Evolutionary conservation across 805 yeast species (phyloP).

Genomic region (Schwanniomyces polymorphus): DNA sequence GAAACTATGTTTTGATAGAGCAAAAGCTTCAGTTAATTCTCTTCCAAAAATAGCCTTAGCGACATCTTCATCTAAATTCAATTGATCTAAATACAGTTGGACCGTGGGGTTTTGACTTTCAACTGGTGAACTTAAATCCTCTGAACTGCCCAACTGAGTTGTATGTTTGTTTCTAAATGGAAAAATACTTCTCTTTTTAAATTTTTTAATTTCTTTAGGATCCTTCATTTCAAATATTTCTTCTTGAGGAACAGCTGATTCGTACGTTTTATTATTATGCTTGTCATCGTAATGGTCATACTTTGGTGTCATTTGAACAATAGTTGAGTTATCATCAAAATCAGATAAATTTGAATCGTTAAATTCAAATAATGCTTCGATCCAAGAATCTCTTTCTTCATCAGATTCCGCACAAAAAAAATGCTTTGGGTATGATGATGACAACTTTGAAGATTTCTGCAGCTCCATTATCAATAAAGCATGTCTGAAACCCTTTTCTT

Average conservation of each 20-base stretch:
- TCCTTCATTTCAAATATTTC: slow-evolving; percentile 2
- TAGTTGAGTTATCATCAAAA: not conserved
- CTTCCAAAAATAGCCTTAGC: slow-evolving; percentile 61
- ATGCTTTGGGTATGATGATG: slow-evolving; percentile 48
- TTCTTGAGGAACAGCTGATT: not conserved
- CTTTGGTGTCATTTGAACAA: slow-evolving; percentile 1
- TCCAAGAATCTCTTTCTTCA: slow-evolving; percentile 74
- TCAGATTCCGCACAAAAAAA: slow-evolving; percentile 79
- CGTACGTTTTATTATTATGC: slow-evolving; percentile 1
- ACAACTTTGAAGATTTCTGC: slow-evolving; percentile 31
- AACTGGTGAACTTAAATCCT: not conserved
- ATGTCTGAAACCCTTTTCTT: slow-evolving; percentile 54
- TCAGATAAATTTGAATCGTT: slow-evolving; percentile 14
- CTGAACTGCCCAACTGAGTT: not conserved
- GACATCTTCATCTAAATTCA: slow-evolving; percentile 33
- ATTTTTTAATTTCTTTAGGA: slow-evolving; percentile 41
- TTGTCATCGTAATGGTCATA: slow-evolving; percentile 13
- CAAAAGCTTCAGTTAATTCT: slow-evolving; percentile 52
- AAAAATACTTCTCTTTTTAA: slow-evolving; percentile 59
- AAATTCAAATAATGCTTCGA: slow-evolving; percentile 42
- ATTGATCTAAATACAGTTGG: slow-evolving; percentile 32
- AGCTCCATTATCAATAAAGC: slow-evolving; percentile 58
- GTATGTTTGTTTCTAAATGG: slow-evolving; percentile 42
- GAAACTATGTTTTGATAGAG: slow-evolving; percentile 49
- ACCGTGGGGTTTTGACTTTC: slow-evolving; percentile 13